Conservation (phyloP, 2,329 filamentous ascomycete species). For the Phaeosphaeriaceae sp. region DNA sequence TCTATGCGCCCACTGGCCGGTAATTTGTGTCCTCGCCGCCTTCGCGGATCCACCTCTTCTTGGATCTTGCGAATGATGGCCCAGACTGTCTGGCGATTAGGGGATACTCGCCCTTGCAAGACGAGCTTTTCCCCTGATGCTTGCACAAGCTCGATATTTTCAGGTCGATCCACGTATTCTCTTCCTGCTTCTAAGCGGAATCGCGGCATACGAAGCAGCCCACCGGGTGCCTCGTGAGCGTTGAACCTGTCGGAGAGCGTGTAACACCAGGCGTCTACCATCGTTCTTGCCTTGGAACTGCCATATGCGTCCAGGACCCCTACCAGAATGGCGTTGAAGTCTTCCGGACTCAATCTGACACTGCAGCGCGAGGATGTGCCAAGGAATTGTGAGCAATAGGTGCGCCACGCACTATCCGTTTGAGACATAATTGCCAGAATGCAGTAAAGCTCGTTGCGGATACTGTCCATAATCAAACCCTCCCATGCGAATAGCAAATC, state of each 20-base stretch:
- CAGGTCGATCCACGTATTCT: slow-evolving; percentile 32
- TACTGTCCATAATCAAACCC: slow-evolving; percentile 26
- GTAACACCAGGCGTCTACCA: slow-evolving; percentile 58
- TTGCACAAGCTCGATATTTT: slow-evolving; percentile 39
- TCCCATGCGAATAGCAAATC: slow-evolving; percentile 43
- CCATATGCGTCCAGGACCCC: slow-evolving; percentile 61
- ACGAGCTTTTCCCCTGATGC: slow-evolving; percentile 34
- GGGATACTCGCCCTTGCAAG: slow-evolving; percentile 37
- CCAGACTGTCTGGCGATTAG: slow-evolving; percentile 44
- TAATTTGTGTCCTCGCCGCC: slow-evolving; percentile 18
- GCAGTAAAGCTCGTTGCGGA: slow-evolving; percentile 38
- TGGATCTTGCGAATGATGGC: slow-evolving; percentile 42
- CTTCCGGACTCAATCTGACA: slow-evolving; percentile 37
- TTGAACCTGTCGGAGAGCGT: slow-evolving; percentile 23
- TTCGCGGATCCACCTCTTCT: slow-evolving; percentile 36
- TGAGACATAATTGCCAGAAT: slow-evolving; percentile 42
- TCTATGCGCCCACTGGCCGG: slow-evolving; percentile 23
- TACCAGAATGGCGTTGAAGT: slow-evolving; percentile 62
- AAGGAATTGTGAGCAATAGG: slow-evolving; percentile 41
- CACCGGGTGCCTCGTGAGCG: slow-evolving; percentile 40
- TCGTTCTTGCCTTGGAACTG: slow-evolving; percentile 53
- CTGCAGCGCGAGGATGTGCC: slow-evolving; percentile 31
- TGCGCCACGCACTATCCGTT: slow-evolving; percentile 32
- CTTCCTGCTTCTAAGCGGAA: slow-evolving; percentile 30
- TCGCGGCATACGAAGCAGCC: slow-evolving; percentile 40